phyloP scores from a whole-genome alignment of 1,284 basidiomycete species.

The Apiotrichum sp. region DNA sequence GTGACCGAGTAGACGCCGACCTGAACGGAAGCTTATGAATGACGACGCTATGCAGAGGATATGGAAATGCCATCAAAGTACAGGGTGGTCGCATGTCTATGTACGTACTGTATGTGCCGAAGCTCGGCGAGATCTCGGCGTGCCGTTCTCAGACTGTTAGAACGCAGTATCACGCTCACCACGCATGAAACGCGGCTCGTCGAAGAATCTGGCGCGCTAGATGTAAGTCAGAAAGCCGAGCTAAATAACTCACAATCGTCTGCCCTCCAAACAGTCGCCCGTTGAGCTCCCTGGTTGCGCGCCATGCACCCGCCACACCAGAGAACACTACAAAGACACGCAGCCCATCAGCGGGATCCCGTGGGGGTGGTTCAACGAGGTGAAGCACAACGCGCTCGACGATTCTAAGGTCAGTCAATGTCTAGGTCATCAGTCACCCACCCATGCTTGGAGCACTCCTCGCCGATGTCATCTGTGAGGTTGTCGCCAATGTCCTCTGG shows the following conservation, averaged over 20 bases:
- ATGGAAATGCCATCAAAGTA: too few relatives aligned
- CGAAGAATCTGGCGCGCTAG: constrained; percentile 69
- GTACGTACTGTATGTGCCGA: too few relatives aligned
- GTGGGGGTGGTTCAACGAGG: constrained; percentile 59
- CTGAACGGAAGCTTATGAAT: too few relatives aligned
- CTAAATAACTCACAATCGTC: constrained; percentile 52
- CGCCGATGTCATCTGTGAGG: constrained; percentile 76
- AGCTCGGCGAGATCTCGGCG: too few relatives aligned
- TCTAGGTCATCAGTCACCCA: constrained; percentile 46
- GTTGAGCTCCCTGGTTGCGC: constrained; percentile 82
- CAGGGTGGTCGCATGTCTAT: too few relatives aligned
- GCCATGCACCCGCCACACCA: constrained; percentile 88
- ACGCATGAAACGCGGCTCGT: constrained; percentile 55
- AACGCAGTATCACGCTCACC: constrained; percentile 34
- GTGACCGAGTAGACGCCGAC: too few relatives aligned
- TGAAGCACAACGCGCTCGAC: constrained; percentile 85
- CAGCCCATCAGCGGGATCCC: constrained; percentile 61
- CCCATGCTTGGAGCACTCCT: constrained; percentile 51
- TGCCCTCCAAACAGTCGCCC: constrained; percentile 84
- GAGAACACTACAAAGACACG: constrained; percentile 79
- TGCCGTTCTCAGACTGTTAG: too few relatives aligned
- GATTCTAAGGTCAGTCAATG: constrained; percentile 52
- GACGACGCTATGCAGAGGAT: too few relatives aligned
- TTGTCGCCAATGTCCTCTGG: constrained; percentile 81
- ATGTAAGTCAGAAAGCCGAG: neutral